A percentile compares a stretch with the other conserved stretches of the same genome.
Conservation (phyloP, 345 rosid genomes). For the Limnanthes douglasii region DNA sequence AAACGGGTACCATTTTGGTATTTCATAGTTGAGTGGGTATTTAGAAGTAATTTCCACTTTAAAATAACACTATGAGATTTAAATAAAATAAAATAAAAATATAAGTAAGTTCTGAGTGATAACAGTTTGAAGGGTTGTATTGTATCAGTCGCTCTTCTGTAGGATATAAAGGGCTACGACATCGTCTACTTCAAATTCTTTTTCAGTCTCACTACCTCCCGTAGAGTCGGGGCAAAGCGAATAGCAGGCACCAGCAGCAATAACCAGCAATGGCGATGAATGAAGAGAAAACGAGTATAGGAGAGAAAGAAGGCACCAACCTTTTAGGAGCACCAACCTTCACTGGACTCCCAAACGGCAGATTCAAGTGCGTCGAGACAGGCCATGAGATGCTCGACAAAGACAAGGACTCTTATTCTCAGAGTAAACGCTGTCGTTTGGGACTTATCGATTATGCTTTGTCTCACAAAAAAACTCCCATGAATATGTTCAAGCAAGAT, state of each 20-base stretch:
- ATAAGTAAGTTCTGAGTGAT: too few relatives aligned
- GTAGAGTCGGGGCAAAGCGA: too few relatives aligned
- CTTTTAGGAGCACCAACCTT: slow-evolving; percentile 53
- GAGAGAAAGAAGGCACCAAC: slow-evolving; percentile 31
- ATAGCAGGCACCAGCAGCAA: neutral
- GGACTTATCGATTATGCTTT: slow-evolving; percentile 75
- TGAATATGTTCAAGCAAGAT: slow-evolving; percentile 73
- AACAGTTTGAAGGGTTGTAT: too few relatives aligned
- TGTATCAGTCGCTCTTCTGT: too few relatives aligned
- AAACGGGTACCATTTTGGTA: too few relatives aligned
- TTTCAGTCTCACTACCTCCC: too few relatives aligned
- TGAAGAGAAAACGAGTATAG: slow-evolving; percentile 10
- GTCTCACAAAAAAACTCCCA: slow-evolving; percentile 48
- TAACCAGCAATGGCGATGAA: slow-evolving; percentile 10
- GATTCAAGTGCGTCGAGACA: slow-evolving; percentile 72
- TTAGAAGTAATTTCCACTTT: too few relatives aligned
- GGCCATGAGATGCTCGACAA: slow-evolving; percentile 62
- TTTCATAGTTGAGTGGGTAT: too few relatives aligned
- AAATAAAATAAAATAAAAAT: too few relatives aligned
- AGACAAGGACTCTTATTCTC: slow-evolving; percentile 52
- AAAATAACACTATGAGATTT: too few relatives aligned
- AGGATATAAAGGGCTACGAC: too few relatives aligned
- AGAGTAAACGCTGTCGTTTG: slow-evolving; percentile 68
- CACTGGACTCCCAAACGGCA: slow-evolving; percentile 45
- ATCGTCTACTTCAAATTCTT: too few relatives aligned